A percentile compares a stretch with the other conserved stretches of the same genome.
phyloP scores from a whole-genome alignment of 2,329 filamentous ascomycete species.

The Phyllosticta paracitricarpa region DNA sequence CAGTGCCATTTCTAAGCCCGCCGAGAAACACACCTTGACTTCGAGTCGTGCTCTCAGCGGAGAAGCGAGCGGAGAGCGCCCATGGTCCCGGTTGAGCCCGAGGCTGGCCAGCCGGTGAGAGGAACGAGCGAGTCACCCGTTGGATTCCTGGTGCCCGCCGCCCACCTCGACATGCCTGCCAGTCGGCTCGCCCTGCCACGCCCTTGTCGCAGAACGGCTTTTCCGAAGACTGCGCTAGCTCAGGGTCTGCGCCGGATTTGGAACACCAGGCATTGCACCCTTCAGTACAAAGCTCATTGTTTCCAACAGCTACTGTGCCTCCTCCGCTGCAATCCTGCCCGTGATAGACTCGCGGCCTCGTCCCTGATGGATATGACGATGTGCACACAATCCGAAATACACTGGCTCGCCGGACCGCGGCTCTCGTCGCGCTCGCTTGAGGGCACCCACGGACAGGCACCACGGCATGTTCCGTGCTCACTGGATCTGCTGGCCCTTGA shows the following conservation, averaged over 20 bases:
- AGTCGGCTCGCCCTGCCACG: neutral
- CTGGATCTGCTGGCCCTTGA: neutral
- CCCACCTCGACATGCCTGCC: neutral
- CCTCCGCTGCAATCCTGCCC: neutral
- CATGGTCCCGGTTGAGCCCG: neutral
- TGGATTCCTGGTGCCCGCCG: neutral
- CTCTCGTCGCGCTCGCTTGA: conserved; percentile 6
- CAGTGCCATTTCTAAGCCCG: conserved; percentile 1
- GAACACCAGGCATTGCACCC: neutral
- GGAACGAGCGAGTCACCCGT: neutral
- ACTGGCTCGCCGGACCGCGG: neutral
- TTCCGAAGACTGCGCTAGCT: neutral
- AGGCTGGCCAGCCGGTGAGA: neutral
- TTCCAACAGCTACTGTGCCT: conserved; percentile 1
- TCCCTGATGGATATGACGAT: conserved; percentile 5
- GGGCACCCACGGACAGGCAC: conserved; percentile 4
- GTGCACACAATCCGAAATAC: conserved; percentile 4
- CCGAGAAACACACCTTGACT: neutral
- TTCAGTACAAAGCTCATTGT: neutral
- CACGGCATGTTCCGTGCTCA: conserved; percentile 3
- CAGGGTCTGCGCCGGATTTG: conserved; percentile 1
- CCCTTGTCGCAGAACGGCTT: neutral
- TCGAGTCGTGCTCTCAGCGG: conserved; percentile 4
- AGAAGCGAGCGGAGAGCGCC: conserved; percentile 1
- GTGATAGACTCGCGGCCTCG: neutral